A percentile compares a stretch with the other conserved stretches of the same genome.
Evolutionary conservation across 176 grass and related monocot species (phyloP).

Genomic region (Panicum miliaceum): DNA sequence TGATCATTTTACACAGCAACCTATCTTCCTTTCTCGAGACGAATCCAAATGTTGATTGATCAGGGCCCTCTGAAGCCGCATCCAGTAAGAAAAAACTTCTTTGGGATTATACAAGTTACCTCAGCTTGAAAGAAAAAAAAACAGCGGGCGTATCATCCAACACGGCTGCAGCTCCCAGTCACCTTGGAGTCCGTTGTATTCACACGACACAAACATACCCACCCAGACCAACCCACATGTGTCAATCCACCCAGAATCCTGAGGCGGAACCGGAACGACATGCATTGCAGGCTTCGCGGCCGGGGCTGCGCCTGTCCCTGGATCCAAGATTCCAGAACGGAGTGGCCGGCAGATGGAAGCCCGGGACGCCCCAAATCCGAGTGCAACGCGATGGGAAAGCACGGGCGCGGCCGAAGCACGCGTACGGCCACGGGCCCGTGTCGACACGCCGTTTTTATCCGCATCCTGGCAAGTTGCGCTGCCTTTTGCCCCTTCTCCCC

Average conservation of each 20-base stretch:
- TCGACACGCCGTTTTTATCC: slow-evolving; percentile 25
- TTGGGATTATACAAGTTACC: neutral
- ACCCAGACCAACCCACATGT: neutral
- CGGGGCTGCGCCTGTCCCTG: neutral
- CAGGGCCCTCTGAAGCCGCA: neutral
- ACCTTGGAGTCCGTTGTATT: neutral
- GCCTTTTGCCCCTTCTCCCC: neutral
- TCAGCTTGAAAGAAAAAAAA: neutral
- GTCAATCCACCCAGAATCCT: neutral
- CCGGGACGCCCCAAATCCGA: slow-evolving; percentile 6
- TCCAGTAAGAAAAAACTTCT: neutral
- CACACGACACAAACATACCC: neutral
- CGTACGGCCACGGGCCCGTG: neutral
- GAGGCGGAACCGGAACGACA: neutral
- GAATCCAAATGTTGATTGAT: neutral
- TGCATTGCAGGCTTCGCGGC: neutral
- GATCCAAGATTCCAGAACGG: slow-evolving; percentile 21
- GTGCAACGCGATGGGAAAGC: neutral
- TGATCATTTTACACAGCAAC: neutral
- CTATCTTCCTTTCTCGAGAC: neutral
- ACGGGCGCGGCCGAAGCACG: neutral
- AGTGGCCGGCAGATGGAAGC: neutral
- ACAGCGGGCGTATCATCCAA: neutral
- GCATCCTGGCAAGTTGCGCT: neutral
- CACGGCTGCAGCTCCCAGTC: neutral